These are phyloP conservation scores for Macrophomina phaseolina DNA, from an alignment of 2,329 filamentous ascomycete genomes.

Conservation along the genomic window DNA sequence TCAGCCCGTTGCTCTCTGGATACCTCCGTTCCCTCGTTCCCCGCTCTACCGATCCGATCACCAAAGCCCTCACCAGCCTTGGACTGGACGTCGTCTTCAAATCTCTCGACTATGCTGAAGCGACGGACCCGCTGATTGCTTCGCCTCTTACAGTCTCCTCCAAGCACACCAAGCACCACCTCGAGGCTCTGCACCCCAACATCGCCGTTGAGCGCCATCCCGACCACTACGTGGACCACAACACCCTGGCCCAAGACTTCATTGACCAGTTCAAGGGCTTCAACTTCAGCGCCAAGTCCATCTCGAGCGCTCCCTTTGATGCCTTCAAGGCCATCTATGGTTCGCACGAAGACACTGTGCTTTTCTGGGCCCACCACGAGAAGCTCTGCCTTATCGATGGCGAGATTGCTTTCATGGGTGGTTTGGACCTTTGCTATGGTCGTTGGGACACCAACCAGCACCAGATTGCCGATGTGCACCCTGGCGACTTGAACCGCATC, in stretches of 20 bases:
- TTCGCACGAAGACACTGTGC: slow-evolving; percentile 76
- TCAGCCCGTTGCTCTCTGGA: slow-evolving; percentile 48
- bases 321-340: slow-evolving; percentile 81
- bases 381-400: slow-evolving; percentile 85
- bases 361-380: slow-evolving; percentile 95
- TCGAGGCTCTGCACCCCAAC: slow-evolving; percentile 80
- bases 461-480: slow-evolving; percentile 82
- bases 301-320: slow-evolving; percentile 72
- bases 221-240: slow-evolving; percentile 79
- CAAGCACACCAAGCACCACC: slow-evolving; percentile 76
- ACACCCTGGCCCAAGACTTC: slow-evolving; percentile 67
- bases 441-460: slow-evolving; percentile 90
- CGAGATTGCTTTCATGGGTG: slow-evolving; percentile 86
- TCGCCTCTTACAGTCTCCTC: slow-evolving; percentile 62
- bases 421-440: slow-evolving; percentile 84
- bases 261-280: slow-evolving; percentile 62
- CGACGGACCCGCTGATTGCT: slow-evolving; percentile 51
- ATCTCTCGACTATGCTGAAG: slow-evolving; percentile 52
- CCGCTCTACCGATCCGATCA: slow-evolving; percentile 47
- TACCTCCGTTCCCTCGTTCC: slow-evolving; percentile 53
- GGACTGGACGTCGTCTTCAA: slow-evolving; percentile 52
- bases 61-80: slow-evolving; percentile 46
- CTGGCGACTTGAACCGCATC: slow-evolving; percentile 74
- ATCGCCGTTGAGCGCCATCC: slow-evolving; percentile 90
- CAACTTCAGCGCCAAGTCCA: slow-evolving; percentile 59